phyloP scores from a whole-genome alignment of 345 rosid genomes.

The Eucalyptus sp. region DNA sequence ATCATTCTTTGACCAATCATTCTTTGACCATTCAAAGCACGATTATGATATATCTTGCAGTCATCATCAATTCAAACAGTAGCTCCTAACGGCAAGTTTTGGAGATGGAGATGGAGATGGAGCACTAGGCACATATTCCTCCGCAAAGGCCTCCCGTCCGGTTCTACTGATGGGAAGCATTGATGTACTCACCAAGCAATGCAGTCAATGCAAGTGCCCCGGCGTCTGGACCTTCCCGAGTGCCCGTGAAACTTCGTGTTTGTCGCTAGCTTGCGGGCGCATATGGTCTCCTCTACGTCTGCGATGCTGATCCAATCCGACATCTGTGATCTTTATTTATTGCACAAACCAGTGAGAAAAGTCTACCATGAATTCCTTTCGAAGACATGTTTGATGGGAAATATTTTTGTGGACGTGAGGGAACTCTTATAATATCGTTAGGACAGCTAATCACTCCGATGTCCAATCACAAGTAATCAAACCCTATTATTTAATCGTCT shows the following conservation, averaged over 20 bases:
- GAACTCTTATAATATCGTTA: not conserved
- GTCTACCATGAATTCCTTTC: not conserved
- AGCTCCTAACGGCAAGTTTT: not conserved
- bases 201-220: not conserved
- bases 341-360: not conserved
- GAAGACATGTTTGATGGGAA: not conserved
- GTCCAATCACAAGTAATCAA: not conserved
- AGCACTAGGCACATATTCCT: not conserved
- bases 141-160: not conserved
- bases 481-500: not conserved
- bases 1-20: no score
- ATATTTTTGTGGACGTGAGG: not conserved
- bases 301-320: not conserved
- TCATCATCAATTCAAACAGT: not conserved
- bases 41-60: not conserved
- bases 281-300: not conserved
- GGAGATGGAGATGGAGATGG: not conserved
- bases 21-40: not conserved
- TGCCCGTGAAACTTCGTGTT: not conserved
- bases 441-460: not conserved
- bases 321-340: not conserved
- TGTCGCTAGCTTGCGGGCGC: not conserved
- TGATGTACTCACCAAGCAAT: not conserved
- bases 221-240: not conserved
- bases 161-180: not conserved